These are phyloP conservation scores for Lumnitzera littorea DNA, from an alignment of 345 rosid species.

Conservation along the genomic window DNA sequence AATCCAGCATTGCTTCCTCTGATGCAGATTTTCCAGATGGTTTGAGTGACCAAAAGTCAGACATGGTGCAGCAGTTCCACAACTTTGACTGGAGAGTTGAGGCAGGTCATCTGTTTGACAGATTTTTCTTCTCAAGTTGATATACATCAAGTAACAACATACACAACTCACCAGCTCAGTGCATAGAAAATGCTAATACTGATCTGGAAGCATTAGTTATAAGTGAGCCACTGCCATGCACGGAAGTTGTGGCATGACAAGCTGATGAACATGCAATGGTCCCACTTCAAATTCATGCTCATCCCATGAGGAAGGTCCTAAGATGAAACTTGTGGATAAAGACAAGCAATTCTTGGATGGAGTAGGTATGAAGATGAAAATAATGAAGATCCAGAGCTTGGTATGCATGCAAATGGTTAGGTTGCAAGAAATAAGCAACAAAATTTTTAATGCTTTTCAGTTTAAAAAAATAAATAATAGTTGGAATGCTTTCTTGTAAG, in stretches of 20 bases:
- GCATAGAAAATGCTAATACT: constrained; percentile 19
- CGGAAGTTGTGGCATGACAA: constrained; percentile 16
- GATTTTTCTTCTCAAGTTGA: constrained; percentile 33
- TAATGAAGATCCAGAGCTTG: constrained; percentile 31
- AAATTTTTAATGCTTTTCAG: constrained; percentile 5
- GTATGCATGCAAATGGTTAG: constrained; percentile 25
- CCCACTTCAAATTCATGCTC: constrained; percentile 25
- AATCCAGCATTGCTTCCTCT: constrained; percentile 31
- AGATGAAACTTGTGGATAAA: constrained; percentile 26
- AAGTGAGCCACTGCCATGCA: constrained; percentile 8
- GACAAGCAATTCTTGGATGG: constrained; percentile 25
- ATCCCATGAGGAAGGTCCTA: constrained; percentile 14
- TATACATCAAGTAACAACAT: constrained; percentile 11
- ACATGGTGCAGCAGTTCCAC: constrained; percentile 20
- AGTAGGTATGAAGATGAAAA: constrained; percentile 32
- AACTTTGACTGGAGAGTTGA: constrained; percentile 17
- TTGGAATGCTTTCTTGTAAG: no score
- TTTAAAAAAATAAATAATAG: not conserved
- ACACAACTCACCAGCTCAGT: constrained; percentile 1
- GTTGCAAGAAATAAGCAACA: constrained; percentile 42
- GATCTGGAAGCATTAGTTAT: constrained; percentile 12
- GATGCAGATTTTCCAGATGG: constrained; percentile 34
- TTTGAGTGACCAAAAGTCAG: constrained; percentile 26
- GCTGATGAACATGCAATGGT: constrained; percentile 21
- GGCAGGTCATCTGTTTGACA: not conserved